These are phyloP conservation scores for Selenicereus undatus DNA, from an alignment of 148 eudicot species.

Conservation along the genomic window DNA sequence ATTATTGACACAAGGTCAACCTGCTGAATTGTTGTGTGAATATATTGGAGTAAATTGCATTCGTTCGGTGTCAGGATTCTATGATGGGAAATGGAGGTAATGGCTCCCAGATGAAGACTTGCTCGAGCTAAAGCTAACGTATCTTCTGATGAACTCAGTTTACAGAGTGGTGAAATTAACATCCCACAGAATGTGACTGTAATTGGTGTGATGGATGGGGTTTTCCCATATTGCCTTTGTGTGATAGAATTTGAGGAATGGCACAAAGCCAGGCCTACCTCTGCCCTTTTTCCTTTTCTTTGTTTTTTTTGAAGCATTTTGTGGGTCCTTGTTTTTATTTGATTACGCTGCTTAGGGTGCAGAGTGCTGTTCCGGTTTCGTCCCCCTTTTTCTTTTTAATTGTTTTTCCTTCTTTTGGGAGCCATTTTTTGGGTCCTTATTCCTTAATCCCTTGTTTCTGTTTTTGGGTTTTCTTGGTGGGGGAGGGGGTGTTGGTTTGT, in stretches of 20 bases:
- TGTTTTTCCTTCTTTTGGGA: slow-evolving; percentile 1
- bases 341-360: no score
- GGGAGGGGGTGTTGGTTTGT: neutral
- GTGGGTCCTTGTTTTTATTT: neutral
- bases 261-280: neutral
- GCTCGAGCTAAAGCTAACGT: neutral
- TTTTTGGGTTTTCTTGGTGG: neutral
- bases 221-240: neutral
- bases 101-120: neutral
- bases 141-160: neutral
- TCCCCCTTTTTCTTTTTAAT: neutral
- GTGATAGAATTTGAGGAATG: neutral
- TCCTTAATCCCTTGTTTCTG: neutral
- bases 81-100: neutral
- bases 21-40: neutral
- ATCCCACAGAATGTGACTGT: neutral
- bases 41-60: neutral
- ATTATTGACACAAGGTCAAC: slow-evolving; percentile 16
- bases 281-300: neutral
- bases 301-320: neutral
- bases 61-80: neutral
- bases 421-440: neutral
- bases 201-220: slow-evolving; percentile 1
- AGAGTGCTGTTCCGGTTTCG: no score
- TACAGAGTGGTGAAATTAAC: neutral